Percentiles rank a stretch among this genome's conserved stretches.
Conservation (phyloP, 2,329 filamentous ascomycete genomes). For the Escovopsis sp. region DNA sequence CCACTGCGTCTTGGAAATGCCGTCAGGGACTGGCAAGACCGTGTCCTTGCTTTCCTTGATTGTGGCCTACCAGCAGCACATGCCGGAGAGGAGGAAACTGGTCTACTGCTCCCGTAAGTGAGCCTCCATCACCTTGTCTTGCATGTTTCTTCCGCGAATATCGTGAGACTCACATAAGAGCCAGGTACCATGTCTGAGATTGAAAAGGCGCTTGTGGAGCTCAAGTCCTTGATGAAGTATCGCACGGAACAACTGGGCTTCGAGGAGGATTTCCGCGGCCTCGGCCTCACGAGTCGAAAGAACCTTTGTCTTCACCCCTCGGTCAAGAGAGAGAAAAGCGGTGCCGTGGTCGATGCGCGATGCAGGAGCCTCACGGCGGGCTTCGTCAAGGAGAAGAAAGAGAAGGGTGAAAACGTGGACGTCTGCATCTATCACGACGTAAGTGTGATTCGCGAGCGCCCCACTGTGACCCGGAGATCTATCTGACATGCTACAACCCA, state of each 20-base stretch:
- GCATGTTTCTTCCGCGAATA: neutral
- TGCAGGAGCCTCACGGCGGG: slow-evolving; percentile 91
- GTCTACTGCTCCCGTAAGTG: slow-evolving; percentile 83
- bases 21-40: slow-evolving; percentile 95
- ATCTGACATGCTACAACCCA: slow-evolving; percentile 15
- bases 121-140: neutral
- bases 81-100: slow-evolving; percentile 84
- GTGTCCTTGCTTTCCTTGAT: slow-evolving; percentile 90
- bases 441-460: slow-evolving; percentile 12
- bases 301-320: slow-evolving; percentile 93
- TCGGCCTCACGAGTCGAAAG: slow-evolving; percentile 90
- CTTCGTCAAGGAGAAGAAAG: slow-evolving; percentile 96
- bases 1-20: slow-evolving; percentile 97
- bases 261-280: slow-evolving; percentile 81
- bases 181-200: slow-evolving; percentile 94
- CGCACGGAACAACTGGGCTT: slow-evolving; percentile 75
- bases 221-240: slow-evolving; percentile 91
- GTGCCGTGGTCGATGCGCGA: slow-evolving; percentile 81
- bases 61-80: slow-evolving; percentile 88
- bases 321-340: slow-evolving; percentile 92
- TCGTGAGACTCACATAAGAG: neutral
- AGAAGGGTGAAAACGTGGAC: slow-evolving; percentile 84
- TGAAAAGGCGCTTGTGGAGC: slow-evolving; percentile 85
- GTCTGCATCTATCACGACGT: slow-evolving; percentile 92
- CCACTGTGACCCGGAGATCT: neutral